Evolutionary conservation across 2,329 filamentous ascomycete genomes (phyloP).

Genomic region (Hymenotorrendiella dingleyae): DNA sequence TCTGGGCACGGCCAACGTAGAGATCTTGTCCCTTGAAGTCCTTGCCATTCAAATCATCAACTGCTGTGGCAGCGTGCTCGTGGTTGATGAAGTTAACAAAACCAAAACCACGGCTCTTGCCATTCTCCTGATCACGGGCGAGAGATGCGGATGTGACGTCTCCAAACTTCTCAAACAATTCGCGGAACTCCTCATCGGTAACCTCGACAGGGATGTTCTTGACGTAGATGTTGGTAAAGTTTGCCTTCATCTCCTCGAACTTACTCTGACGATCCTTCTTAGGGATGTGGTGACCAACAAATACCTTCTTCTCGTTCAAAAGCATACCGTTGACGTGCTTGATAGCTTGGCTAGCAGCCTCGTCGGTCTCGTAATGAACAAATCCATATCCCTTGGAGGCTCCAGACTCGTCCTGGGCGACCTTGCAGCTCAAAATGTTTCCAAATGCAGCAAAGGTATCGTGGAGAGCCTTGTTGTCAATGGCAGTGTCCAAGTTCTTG

Average conservation of each 20-base stretch:
- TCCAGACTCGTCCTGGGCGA: slow-evolving; percentile 92
- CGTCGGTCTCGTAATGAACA: slow-evolving; percentile 98
- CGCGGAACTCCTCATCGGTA: slow-evolving; percentile 89
- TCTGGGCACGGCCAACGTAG: slow-evolving; percentile 97
- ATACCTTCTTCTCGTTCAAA: slow-evolving; percentile 99
- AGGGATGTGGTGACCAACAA: slow-evolving; percentile 97
- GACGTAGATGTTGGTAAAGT: slow-evolving; percentile 99
- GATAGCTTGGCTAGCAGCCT: slow-evolving; percentile 94
- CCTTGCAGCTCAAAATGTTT: slow-evolving; percentile 99
- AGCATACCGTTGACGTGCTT: slow-evolving; percentile 99
- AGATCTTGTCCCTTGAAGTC: slow-evolving; percentile 93
- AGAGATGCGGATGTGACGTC: slow-evolving; percentile 94
- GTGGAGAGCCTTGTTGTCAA: slow-evolving; percentile 99
- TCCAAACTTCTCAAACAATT: slow-evolving; percentile 85
- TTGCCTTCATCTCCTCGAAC: slow-evolving; percentile 99
- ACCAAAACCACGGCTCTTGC: slow-evolving; percentile 91
- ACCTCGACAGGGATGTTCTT: slow-evolving; percentile 90
- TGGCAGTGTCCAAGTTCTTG: slow-evolving; percentile 98
- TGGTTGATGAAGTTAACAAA: slow-evolving; percentile 96
- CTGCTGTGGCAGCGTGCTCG: slow-evolving; percentile 77
- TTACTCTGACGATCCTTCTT: slow-evolving; percentile 99
- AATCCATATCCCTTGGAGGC: slow-evolving; percentile 99
- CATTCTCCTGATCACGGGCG: slow-evolving; percentile 73
- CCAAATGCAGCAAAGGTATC: slow-evolving; percentile 98
- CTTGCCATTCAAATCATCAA: slow-evolving; percentile 85